phyloP scores from a whole-genome alignment of 306 rosid genomes.

The Citrullus colocynthis region DNA sequence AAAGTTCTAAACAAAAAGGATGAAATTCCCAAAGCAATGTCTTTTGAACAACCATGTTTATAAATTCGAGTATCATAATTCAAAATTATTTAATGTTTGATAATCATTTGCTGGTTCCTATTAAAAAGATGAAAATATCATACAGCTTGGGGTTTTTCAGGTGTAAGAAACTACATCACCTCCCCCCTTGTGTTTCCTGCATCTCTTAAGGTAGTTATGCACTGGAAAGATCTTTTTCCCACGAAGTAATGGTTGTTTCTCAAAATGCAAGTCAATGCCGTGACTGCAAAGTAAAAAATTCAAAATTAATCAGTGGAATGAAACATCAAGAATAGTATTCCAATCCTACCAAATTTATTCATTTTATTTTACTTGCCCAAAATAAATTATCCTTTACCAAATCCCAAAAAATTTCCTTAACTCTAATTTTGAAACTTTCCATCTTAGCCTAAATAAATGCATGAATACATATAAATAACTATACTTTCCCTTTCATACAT shows the following conservation, averaged over 20 bases:
- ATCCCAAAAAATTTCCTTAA: too few species aligned
- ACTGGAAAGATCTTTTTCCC: slow-evolving; percentile 41
- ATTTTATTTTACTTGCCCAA: too few species aligned
- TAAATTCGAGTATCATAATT: background rate
- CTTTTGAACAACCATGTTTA: background rate
- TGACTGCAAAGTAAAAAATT: slow-evolving; percentile 34
- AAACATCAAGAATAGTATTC: background rate
- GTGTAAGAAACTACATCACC: slow-evolving; percentile 24
- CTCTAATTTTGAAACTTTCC: too few species aligned
- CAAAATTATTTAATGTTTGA: background rate
- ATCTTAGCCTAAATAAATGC: too few species aligned
- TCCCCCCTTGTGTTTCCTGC: slow-evolving; percentile 29
- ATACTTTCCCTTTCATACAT: too few species aligned
- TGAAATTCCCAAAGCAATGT: background rate
- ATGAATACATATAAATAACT: too few species aligned
- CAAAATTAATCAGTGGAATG: background rate
- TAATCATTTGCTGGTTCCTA: background rate
- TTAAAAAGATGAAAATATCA: background rate
- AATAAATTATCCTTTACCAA: too few species aligned
- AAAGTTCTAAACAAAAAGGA: background rate
- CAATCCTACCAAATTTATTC: too few species aligned
- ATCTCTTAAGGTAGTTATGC: slow-evolving; percentile 33
- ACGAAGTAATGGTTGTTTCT: slow-evolving; percentile 26
- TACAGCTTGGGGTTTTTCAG: background rate
- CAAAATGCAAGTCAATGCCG: slow-evolving; percentile 34